Base-by-base conservation (phyloP, 164 flowering plant genomes). In the Amborella trichopoda region DNA sequence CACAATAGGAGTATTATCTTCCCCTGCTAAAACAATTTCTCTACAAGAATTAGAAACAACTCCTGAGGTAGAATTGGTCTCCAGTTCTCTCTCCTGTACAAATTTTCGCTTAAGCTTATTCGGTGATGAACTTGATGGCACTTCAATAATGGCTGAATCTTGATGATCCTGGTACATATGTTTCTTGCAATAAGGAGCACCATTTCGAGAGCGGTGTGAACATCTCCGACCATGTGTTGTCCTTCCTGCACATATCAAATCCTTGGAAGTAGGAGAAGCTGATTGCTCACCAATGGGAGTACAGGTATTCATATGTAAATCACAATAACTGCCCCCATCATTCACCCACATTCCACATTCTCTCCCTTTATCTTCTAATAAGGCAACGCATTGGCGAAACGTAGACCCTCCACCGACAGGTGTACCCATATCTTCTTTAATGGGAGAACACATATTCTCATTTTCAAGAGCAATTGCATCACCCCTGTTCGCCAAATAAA, bases 291-390 rank as follows among this genome's bases (percentile, higher is more conserved):
- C 68, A 14, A 70, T 65, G 17, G 40, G 47, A 50, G 74, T 76
- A 48, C 75, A 81, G 67, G 76, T 63, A 23, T 80, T 66, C 75
- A 87, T 68, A 63, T 93, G 99, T 41, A 84, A 93, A 75, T 94
- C 84, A 55, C 99, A 93, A 53, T 82, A 88, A 40, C 75, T 70
- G 65, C 83, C 90, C 34, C 95, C 95, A 21, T 87, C 99, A 60
- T 74, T 93, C 37, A 96, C 99, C 75, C 80, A 88, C 70, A 96
- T 77, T 42, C 74, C 90, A 62, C 99, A 93, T 42, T 82, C 91
- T 67, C 99, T 75, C 58, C 94, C 94, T 62, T 93, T 93, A 0
- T 94, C 65, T 70, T 85, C 99, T 59, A 87, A 75, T 55, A 78
- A 88, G 47, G 99, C 95, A 44, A 52, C 28, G 50, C 99, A 93